These are phyloP conservation scores for Hanseniaspora valbyensis DNA, from an alignment of 805 yeast genomes.

Conservation along the genomic window DNA sequence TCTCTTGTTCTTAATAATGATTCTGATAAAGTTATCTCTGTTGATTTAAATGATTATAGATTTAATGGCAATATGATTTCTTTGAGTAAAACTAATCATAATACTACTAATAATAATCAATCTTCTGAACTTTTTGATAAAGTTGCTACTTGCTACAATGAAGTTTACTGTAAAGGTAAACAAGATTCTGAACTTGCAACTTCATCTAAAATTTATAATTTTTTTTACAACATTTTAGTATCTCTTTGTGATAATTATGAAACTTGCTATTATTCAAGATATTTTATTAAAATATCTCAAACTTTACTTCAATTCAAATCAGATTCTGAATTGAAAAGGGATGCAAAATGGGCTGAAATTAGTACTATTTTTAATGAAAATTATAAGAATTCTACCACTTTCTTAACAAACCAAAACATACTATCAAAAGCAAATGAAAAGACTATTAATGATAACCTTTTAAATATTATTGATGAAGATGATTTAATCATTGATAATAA, in stretches of 20 bases:
- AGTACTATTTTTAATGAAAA: slow-evolving; percentile 1
- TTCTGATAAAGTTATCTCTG: background rate
- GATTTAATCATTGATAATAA: background rate
- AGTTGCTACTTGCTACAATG: background rate
- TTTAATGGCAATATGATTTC: background rate
- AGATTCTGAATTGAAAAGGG: slow-evolving; percentile 10
- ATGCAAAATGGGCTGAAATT: background rate
- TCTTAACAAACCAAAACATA: background rate
- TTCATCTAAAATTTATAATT: background rate
- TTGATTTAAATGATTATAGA: background rate
- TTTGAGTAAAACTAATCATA: too few species aligned
- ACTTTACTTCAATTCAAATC: slow-evolving; percentile 13
- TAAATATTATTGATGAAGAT: slow-evolving; percentile 4
- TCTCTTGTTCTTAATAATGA: background rate
- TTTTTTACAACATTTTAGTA: background rate
- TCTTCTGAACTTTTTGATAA: background rate
- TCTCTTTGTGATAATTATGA: slow-evolving; percentile 7
- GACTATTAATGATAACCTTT: background rate
- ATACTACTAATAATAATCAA: too few species aligned
- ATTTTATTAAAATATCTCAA: slow-evolving; percentile 11
- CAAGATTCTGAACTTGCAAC: too few species aligned
- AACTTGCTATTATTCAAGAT: slow-evolving; percentile 10
- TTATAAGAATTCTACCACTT: background rate
- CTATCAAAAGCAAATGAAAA: background rate
- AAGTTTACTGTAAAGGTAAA: background rate